Conservation (phyloP, 176 grass and related monocot species). For the Calamus simplicifolius region DNA sequence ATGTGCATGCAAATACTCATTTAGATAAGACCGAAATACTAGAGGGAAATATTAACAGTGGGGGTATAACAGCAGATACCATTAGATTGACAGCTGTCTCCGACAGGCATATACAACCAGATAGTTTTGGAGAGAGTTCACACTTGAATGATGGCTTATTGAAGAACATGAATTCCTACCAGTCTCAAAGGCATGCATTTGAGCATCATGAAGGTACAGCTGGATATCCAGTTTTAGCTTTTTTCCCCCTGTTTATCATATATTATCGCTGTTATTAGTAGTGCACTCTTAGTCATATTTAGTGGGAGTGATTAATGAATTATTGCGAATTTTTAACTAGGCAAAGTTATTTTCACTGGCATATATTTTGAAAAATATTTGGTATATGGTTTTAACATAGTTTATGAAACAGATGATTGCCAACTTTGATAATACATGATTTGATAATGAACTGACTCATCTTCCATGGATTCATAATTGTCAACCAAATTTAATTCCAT, state of each 20-base stretch:
- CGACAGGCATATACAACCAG: slow-evolving; percentile 38
- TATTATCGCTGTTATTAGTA: background rate
- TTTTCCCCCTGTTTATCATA: background rate
- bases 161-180: slow-evolving; percentile 37
- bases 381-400: too few species aligned
- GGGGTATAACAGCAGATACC: slow-evolving; percentile 20
- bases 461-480: too few species aligned
- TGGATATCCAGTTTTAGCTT: background rate
- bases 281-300: too few species aligned
- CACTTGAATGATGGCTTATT: slow-evolving; percentile 44
- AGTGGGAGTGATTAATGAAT: too few species aligned
- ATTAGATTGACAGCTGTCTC: slow-evolving; percentile 20
- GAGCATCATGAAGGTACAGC: slow-evolving; percentile 49
- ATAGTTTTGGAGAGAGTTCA: slow-evolving; percentile 38
- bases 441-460: too few species aligned
- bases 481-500: too few species aligned
- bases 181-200: slow-evolving; percentile 40
- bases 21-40: slow-evolving; percentile 22
- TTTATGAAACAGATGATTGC: too few species aligned
- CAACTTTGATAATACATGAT: too few species aligned
- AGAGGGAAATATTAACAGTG: slow-evolving; percentile 11
- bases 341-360: too few species aligned
- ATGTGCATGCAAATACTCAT: slow-evolving; percentile 9
- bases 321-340: too few species aligned
- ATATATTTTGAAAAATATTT: too few species aligned